Base-by-base conservation (phyloP, 441 rosid genomes). In the Aleurites moluccanus region DNA sequence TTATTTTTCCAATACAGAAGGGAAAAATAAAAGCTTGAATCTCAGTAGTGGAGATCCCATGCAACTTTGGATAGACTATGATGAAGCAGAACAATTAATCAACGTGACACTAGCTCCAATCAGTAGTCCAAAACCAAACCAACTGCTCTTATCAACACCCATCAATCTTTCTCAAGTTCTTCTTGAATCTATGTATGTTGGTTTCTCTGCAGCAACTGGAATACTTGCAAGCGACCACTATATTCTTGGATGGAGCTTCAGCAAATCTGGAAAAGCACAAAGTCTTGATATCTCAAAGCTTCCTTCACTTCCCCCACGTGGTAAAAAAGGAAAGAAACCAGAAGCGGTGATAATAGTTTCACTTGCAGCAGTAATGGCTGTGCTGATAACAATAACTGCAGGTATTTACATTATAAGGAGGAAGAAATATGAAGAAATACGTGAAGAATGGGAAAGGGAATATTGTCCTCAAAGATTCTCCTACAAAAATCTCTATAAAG, bases 371-470 rank as follows among this genome's bases (percentile, higher is more conserved):
- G 62, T 42, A 2, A 50, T 18, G 10, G 9, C 28, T 61, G 9
- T 61, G 47, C 13, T 69, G 25, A 4, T 49, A 20, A 25, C 21
- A 23, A 6, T 69, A 28, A 21, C 44, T 16, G 47, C n/a, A 49
- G 28, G 1, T 14, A 30, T 4, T 27, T 67, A 49, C 42, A 21
- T 59, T 28, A 25, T 78, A 44, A 71, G 72, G 62, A 79, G 70
- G 50, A 52, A 64, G 74, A 85, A 73, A 76, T 84, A 80, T 7
- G 85, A 75, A 75, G 91, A 89, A 71, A 72, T 85, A 28, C 47
- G 67, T 0, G 96, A 89, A 78, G 90, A 85, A 56, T 89, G 87
- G 94, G 91, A 90, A 73, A 57, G 45, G 6, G 79, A 85, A 60
- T 88, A 88, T 56, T 77, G 90, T 56, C 90, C 87, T 25, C 92